phyloP scores from a whole-genome alignment of 768 basidiomycete genomes.

The Mycena leptocephala region DNA sequence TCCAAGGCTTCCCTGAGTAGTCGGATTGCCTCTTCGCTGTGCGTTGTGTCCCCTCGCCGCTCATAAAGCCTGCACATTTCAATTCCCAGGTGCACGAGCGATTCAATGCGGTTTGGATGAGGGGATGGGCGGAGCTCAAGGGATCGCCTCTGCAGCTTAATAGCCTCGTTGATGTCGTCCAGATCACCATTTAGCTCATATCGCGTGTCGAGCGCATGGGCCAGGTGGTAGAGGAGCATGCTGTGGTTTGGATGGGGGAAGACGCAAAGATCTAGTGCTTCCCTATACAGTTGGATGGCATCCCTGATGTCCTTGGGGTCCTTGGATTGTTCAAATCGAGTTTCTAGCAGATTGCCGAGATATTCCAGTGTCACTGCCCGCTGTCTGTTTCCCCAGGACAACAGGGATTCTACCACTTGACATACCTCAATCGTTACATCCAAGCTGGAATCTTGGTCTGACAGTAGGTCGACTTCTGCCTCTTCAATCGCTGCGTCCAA shows the following conservation, averaged over 20 bases:
- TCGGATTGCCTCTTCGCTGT: neutral
- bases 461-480: neutral
- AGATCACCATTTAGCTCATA: neutral
- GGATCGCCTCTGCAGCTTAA: neutral
- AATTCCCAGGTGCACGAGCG: neutral
- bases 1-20: neutral
- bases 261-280: neutral
- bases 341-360: neutral
- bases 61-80: neutral
- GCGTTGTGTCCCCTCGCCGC: neutral
- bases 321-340: neutral
- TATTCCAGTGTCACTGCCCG: neutral
- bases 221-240: neutral
- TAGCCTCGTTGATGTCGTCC: conserved; percentile 8
- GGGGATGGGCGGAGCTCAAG: neutral
- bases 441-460: neutral
- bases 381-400: neutral
- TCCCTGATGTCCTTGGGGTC: conserved; percentile 5
- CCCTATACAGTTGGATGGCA: neutral
- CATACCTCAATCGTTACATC: neutral
- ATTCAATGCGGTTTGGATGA: neutral
- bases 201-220: neutral
- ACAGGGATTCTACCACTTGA: neutral
- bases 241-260: neutral
- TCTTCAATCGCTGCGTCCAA: too few relatives aligned